A percentile compares a stretch with the other conserved stretches of the same genome.
These are phyloP conservation scores for Blastobotrys elegans DNA, from an alignment of 1,139 yeast genomes.

Conservation along the genomic window DNA sequence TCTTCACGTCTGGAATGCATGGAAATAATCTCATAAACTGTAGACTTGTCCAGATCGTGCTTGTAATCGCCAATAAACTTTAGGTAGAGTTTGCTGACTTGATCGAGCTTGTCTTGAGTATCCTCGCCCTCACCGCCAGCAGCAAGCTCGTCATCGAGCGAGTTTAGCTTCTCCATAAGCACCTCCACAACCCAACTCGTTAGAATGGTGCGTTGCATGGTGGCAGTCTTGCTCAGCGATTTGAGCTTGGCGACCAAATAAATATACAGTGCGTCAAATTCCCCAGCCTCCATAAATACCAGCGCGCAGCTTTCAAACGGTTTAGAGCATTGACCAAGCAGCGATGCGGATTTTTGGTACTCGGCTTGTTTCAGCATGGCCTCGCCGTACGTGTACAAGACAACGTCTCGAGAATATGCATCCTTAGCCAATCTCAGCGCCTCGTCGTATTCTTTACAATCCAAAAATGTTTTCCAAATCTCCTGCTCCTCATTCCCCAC, in stretches of 20 bases:
- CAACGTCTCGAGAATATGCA: constrained; percentile 45
- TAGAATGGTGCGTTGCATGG: constrained; percentile 57
- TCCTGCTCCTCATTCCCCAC: constrained; percentile 64
- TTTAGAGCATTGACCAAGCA: constrained; percentile 58
- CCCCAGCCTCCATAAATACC: constrained; percentile 47
- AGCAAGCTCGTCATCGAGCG: constrained; percentile 41
- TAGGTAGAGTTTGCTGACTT: constrained; percentile 24
- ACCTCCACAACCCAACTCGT: constrained; percentile 82
- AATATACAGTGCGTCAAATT: constrained; percentile 46
- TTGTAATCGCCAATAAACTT: constrained; percentile 50
- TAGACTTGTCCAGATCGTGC: constrained; percentile 51
- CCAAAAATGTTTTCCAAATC: constrained; percentile 71
- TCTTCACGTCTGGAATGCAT: constrained; percentile 62
- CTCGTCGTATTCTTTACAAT: constrained; percentile 57
- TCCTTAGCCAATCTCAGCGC: constrained; percentile 54
- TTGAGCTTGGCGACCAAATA: constrained; percentile 54
- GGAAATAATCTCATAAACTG: constrained; percentile 67
- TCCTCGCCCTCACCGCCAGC: constrained; percentile 10
- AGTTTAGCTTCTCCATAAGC: constrained; percentile 47
- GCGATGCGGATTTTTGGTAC: constrained; percentile 51
- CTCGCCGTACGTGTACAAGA: constrained; percentile 63
- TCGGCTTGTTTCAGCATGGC: constrained; percentile 39
- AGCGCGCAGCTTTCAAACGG: constrained; percentile 71
- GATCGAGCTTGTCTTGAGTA: constrained; percentile 23
- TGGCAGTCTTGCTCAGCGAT: constrained; percentile 35